phyloP scores from a whole-genome alignment of 2,329 filamentous ascomycete species.

The Nigrospora sphaerica region DNA sequence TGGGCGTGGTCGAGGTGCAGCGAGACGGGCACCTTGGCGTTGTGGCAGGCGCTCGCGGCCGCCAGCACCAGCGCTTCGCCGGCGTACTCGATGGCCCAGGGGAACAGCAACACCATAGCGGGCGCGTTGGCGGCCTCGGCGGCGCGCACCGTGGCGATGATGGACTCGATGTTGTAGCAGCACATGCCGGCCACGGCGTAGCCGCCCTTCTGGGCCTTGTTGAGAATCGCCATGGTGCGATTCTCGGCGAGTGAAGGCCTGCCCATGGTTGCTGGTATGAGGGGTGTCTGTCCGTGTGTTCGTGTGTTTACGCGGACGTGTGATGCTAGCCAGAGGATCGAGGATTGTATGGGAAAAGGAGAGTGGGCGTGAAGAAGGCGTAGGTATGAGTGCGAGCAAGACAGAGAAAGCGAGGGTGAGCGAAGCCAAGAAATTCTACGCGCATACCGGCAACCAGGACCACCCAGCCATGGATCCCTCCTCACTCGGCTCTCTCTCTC shows the following conservation, averaged over 20 bases:
- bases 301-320: too few relatives aligned
- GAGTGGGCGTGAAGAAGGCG: too few relatives aligned
- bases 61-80: conserved; percentile 46
- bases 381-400: too few relatives aligned
- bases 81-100: conserved; percentile 65
- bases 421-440: too few relatives aligned
- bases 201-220: conserved; percentile 44
- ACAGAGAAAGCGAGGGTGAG: too few relatives aligned
- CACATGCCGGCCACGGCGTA: conserved; percentile 57
- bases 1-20: conserved; percentile 63
- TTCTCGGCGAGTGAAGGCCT: conserved; percentile 35
- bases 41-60: conserved; percentile 47
- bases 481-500: too few relatives aligned
- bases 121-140: conserved; percentile 62
- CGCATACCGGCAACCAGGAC: too few relatives aligned
- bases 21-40: conserved; percentile 50
- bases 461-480: too few relatives aligned
- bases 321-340: too few relatives aligned
- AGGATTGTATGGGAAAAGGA: too few relatives aligned
- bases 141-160: conserved; percentile 61
- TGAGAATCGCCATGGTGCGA: conserved; percentile 48
- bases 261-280: conserved; percentile 14
- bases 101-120: conserved; percentile 67
- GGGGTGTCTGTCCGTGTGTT: too few relatives aligned
- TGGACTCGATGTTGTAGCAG: conserved; percentile 63